Evolutionary conservation across 2,329 filamentous ascomycete species (phyloP).

Genomic region (Diplodia seriata): DNA sequence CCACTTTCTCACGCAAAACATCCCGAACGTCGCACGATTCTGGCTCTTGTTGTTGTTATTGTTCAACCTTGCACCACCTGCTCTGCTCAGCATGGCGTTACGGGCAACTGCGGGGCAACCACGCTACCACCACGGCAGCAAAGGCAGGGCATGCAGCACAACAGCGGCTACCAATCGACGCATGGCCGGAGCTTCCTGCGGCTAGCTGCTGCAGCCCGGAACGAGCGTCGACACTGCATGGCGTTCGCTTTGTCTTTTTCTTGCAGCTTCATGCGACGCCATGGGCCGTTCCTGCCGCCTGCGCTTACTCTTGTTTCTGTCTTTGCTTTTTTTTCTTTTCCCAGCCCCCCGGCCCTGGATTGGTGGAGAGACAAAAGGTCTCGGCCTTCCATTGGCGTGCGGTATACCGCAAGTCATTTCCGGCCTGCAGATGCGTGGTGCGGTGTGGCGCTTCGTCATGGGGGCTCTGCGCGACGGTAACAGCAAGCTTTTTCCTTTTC

Average conservation of each 20-base stretch:
- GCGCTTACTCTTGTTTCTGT: neutral
- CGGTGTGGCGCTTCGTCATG: conserved; percentile 3
- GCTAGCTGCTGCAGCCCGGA: conserved; percentile 3
- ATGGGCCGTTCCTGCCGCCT: neutral
- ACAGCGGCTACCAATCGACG: neutral
- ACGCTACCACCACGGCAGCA: neutral
- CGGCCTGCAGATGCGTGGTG: conserved; percentile 2
- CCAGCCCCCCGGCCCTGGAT: neutral
- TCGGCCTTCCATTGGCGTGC: neutral
- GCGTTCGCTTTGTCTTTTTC: neutral
- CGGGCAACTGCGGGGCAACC: neutral
- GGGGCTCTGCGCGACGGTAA: neutral
- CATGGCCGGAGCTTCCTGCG: neutral
- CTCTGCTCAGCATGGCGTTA: neutral
- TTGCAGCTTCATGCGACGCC: neutral
- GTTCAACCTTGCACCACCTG: conserved; percentile 24
- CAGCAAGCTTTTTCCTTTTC: neutral
- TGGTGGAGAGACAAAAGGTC: neutral
- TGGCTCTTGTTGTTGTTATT: neutral
- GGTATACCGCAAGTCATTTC: neutral
- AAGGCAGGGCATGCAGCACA: no score
- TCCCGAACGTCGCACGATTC: conserved; percentile 22
- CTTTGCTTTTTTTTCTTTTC: neutral
- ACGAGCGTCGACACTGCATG: neutral
- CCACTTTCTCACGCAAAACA: neutral